Base-by-base conservation (phyloP, 768 basidiomycete genomes). In the Strobilomyces dryophilus region DNA sequence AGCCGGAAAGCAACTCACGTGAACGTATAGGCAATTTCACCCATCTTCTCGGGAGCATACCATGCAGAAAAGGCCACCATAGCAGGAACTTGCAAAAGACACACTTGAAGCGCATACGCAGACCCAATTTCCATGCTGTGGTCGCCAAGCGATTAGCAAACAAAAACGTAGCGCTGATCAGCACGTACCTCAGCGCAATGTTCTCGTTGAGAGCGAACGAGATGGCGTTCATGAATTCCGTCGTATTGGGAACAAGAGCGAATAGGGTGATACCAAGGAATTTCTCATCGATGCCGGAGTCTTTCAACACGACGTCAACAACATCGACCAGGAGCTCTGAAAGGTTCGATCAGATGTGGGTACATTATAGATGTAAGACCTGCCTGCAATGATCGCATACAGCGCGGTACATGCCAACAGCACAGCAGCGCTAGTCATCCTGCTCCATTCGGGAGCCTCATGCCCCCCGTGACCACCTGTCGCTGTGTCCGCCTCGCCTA, bases 191-290 rank as follows among this genome's bases (percentile, higher is more conserved):
- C 24, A 99, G 73, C 2, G 97, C 92, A 58, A 99, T 99, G 67
- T 98, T 98, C 7, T 88, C 95, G 64, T 97, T 91, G 56, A 99
- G 71, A 26, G 97, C 95, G 66, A 99, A 99, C 4, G 94, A 95
- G 55, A 98, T 94, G 46, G 97, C 97, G 66, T 98, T 98, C 93
- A 97, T 97, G 70, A 99, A 98, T 71, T 99, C 97, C 2, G 97
- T 98, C 4, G 95, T 97, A 66, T 99, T 99, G 5, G 97, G 97
- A 1, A 98, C 95, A 31, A 99, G 81, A 8, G 97, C 97, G 65
- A 99, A 98, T 10, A 99, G 78, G 0, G 94, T 98, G 56, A 99
- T 79, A 47, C 97, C 97, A 29, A 99, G 80, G 77, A 98, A 95
- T 67, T 99, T 99, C 66, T 98, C 97, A 52, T 97, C 91, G 27